Evolutionary conservation across 1,139 yeast genomes (phyloP).

Genomic region (Saccharomyces uvarum): DNA sequence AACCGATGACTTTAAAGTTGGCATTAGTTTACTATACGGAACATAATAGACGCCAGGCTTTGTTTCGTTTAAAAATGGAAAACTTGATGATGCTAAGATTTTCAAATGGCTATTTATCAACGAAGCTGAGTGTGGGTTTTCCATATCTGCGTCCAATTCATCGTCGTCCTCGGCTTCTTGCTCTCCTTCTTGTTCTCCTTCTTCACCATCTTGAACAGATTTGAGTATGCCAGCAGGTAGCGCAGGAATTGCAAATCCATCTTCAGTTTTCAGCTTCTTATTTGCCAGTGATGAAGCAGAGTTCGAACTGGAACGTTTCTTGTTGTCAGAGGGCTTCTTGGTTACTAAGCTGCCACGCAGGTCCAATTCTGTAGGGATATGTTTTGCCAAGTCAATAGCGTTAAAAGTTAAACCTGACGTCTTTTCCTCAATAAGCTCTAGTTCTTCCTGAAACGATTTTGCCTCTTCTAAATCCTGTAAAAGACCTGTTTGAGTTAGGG

Average conservation of each 20-base stretch:
- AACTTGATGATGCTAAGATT: constrained; percentile 39
- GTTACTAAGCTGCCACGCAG: constrained; percentile 40
- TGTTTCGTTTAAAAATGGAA: constrained; percentile 43
- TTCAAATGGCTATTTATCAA: constrained; percentile 42
- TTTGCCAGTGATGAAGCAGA: constrained; percentile 13
- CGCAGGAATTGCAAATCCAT: constrained; percentile 28
- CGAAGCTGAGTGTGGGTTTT: constrained; percentile 28
- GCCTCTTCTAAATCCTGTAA: constrained; percentile 38
- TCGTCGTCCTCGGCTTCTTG: constrained; percentile 14
- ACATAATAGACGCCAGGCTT: constrained; percentile 40
- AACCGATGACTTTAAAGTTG: constrained; percentile 44
- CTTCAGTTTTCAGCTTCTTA: constrained; percentile 42
- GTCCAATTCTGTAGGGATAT: constrained; percentile 40
- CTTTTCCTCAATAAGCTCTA: constrained; percentile 30
- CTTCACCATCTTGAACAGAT: constrained; percentile 2
- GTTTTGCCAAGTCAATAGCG: constrained; percentile 46
- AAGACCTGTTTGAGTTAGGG: constrained; percentile 33
- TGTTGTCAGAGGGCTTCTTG: constrained; percentile 19
- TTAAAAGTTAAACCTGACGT: constrained; percentile 35
- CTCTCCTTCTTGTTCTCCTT: constrained; percentile 13
- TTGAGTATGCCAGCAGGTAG: constrained; percentile 10
- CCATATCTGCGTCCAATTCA: constrained; percentile 18
- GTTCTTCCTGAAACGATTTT: constrained; percentile 33
- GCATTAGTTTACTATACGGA: constrained; percentile 39
- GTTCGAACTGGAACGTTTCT: constrained; percentile 18